These are phyloP conservation scores for Pyrenophora tritici-repentis DNA, from an alignment of 2,329 filamentous ascomycete species.

Conservation along the genomic window DNA sequence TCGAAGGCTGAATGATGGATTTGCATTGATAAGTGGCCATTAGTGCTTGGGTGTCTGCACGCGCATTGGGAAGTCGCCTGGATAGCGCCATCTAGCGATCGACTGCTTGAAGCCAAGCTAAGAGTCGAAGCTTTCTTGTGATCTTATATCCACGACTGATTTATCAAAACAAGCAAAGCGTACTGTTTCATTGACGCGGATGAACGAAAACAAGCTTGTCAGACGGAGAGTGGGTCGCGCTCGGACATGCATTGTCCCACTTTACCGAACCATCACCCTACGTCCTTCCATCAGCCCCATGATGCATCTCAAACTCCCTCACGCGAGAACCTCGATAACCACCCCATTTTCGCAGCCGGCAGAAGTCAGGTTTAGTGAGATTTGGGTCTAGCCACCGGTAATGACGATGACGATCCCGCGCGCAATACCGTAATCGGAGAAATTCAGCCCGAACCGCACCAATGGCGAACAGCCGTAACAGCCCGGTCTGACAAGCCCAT, in stretches of 20 bases:
- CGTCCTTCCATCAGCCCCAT: neutral
- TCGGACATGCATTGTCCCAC: neutral
- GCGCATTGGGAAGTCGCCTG: no score
- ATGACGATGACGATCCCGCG: neutral
- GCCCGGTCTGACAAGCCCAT: constrained; percentile 4
- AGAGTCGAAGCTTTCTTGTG: no score
- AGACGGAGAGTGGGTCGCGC: neutral
- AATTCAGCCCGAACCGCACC: constrained; percentile 19
- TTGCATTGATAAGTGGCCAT: no score
- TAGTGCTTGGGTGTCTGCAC: no score
- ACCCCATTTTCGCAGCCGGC: neutral
- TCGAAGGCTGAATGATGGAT: no score
- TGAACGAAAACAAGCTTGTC: neutral
- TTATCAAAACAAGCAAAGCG: no score
- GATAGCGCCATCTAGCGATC: no score
- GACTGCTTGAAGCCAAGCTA: no score
- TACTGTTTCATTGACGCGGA: neutral
- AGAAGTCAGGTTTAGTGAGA: neutral
- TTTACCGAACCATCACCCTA: no score
- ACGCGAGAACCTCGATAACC: neutral
- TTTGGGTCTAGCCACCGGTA: constrained; percentile 8
- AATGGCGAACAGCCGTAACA: constrained; percentile 8
- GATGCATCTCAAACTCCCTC: neutral
- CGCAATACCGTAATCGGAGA: constrained; percentile 8
- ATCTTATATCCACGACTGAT: no score